Evolutionary conservation across 352 stramenopile species (phyloP).

Genomic region (Phytophthora idaei): DNA sequence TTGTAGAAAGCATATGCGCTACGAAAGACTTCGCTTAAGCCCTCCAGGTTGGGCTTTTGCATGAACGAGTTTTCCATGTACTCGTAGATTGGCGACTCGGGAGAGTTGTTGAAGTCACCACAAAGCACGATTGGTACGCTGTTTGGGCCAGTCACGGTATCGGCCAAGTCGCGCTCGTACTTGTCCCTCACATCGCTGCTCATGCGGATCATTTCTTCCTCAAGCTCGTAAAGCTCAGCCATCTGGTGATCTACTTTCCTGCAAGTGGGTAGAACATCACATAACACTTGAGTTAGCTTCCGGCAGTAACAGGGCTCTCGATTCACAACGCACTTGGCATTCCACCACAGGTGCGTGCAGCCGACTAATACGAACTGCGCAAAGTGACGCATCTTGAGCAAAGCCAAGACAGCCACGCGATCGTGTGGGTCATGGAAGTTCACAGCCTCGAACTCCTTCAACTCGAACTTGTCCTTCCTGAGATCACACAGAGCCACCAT

Average conservation of each 20-base stretch:
- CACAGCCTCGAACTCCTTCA: slow-evolving; percentile 86
- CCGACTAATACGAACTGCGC: slow-evolving; percentile 82
- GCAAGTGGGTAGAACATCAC: background rate
- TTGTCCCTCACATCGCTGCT: slow-evolving; percentile 82
- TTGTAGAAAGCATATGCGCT: slow-evolving; percentile 80
- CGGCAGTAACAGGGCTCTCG: background rate
- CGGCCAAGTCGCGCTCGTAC: slow-evolving; percentile 68
- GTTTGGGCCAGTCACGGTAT: slow-evolving; percentile 54
- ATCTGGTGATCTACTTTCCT: slow-evolving; percentile 90
- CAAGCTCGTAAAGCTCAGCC: slow-evolving; percentile 82
- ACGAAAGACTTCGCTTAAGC: slow-evolving; percentile 64
- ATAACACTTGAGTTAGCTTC: background rate
- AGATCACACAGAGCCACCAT: background rate
- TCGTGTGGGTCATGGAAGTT: slow-evolving; percentile 90
- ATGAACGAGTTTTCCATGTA: slow-evolving; percentile 91
- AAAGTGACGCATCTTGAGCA: slow-evolving; percentile 86
- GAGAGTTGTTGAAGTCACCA: slow-evolving; percentile 90
- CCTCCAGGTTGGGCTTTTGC: slow-evolving; percentile 81
- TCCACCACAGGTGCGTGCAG: slow-evolving; percentile 90
- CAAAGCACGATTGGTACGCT: slow-evolving; percentile 81
- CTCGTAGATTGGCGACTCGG: slow-evolving; percentile 82
- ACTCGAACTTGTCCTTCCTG: slow-evolving; percentile 85
- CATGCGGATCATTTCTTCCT: slow-evolving; percentile 85
- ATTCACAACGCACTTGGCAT: slow-evolving; percentile 66
- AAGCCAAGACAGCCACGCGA: slow-evolving; percentile 80